These are phyloP conservation scores for Melanogaster broomeanus DNA, from an alignment of 768 basidiomycete genomes.

Conservation along the genomic window DNA sequence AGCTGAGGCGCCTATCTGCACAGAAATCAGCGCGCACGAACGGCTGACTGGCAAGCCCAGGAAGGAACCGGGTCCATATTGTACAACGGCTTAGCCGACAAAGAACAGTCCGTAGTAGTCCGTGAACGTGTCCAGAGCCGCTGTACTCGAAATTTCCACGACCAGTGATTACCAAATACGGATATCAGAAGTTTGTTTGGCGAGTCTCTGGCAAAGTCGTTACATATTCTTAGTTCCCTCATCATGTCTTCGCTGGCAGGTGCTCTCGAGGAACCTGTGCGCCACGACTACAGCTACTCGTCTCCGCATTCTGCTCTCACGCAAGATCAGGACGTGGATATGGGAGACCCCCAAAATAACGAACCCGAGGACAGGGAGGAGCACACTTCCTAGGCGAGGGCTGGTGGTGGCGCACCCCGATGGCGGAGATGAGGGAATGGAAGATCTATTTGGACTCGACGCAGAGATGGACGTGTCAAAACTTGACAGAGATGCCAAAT, in stretches of 20 bases:
- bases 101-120: no score
- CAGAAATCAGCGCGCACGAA: no score
- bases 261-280: slow-evolving; percentile 45
- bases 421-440: slow-evolving; percentile 58
- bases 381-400: slow-evolving; percentile 4
- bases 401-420: slow-evolving; percentile 18
- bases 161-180: not conserved
- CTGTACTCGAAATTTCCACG: not conserved
- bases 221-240: not conserved
- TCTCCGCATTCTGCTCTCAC: slow-evolving; percentile 4
- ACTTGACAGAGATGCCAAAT: slow-evolving; percentile 42
- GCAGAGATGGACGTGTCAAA: slow-evolving; percentile 42
- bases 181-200: not conserved
- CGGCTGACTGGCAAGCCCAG: no score
- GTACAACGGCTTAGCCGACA: no score
- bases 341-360: slow-evolving; percentile 32
- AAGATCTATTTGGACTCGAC: slow-evolving; percentile 81
- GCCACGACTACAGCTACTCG: slow-evolving; percentile 19
- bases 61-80: no score
- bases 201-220: no score
- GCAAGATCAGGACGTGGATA: slow-evolving; percentile 42
- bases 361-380: slow-evolving; percentile 19
- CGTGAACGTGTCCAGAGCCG: no score
- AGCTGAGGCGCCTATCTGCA: no score
- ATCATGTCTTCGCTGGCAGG: slow-evolving; percentile 63